Base-by-base conservation (phyloP, 768 basidiomycete genomes). In the Psilocybe cubensis region DNA sequence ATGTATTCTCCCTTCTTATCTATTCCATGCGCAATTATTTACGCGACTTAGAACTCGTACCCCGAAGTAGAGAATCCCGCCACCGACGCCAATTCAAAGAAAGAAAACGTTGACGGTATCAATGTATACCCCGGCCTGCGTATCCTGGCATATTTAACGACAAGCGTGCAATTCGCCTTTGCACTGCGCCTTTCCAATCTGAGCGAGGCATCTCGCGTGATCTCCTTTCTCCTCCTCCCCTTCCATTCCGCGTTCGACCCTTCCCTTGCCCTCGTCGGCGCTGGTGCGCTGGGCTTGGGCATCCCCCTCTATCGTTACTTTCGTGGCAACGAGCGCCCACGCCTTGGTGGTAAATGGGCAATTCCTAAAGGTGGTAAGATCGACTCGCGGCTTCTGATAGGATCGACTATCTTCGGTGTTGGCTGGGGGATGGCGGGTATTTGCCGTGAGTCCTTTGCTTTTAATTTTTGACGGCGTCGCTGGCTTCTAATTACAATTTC, bases 401-500 rank as follows among this genome's bases (percentile, higher is more conserved):
- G 86, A 20, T 77, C 84, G 10, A 75, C 79, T 17, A 58, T 85
- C 33, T 88, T 88, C 66, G 86, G 86, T 46, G 58, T 84, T 24
- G 86, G 86, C 1, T 88, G 86, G 86, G 86, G 82, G 4, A 63
- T 83, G 35, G 71, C 77, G 52, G 86, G 86, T 29, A 70, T 87
- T 46, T 88, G 86, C 68, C 86, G 86, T 87, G 69, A 66, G 86
- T 74, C 17, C 46, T 51, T 11, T 41, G 23, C 31, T 40, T 20
- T 47, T 38, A 40, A 24, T 25, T 20, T 28, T 38, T 50, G n/a
- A 11, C 21, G 25, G 28, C 18, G 17, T 18, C 28, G 49, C 18
- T 44, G 7, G 20, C 21, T 18, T 60, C 28, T 38, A 46, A 38
- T 56, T 14, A 41, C 60, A 63, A 50, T 21, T 61, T 40, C 33